Conservation (phyloP, 192 early-diverging fungal genomes). For the Coemansia sp. region DNA sequence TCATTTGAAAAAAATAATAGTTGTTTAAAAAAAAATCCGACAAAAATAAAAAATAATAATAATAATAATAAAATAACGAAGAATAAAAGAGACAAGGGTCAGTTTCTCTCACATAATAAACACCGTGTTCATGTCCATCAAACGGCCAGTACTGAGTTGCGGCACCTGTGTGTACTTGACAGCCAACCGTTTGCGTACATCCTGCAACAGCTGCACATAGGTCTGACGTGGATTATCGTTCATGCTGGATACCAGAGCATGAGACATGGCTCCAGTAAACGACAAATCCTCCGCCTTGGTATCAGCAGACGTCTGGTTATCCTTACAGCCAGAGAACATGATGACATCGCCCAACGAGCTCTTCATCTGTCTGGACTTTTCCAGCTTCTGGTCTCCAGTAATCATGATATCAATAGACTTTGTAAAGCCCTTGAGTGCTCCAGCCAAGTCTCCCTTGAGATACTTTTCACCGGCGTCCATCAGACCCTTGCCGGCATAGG, state of each 20-base stretch:
- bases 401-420: conserved; percentile 40
- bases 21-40: background rate
- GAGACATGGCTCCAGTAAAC: conserved; percentile 71
- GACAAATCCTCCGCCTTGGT: conserved; percentile 55
- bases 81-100: background rate
- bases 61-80: background rate
- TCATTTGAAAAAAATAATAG: too few species aligned
- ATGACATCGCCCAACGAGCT: conserved; percentile 65
- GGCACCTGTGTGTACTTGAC: conserved; percentile 71
- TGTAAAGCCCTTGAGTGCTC: conserved; percentile 36
- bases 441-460: conserved; percentile 39
- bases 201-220: conserved; percentile 69
- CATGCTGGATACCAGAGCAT: conserved; percentile 64
- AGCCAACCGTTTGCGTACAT: conserved; percentile 61
- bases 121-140: conserved; percentile 63
- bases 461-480: conserved; percentile 29
- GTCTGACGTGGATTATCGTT: conserved; percentile 56
- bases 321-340: conserved; percentile 81
- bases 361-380: conserved; percentile 35
- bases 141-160: conserved; percentile 68
- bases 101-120: conserved; percentile 56
- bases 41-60: background rate
- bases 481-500: conserved; percentile 40
- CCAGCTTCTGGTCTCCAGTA: conserved; percentile 45
- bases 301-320: conserved; percentile 82